phyloP scores from a whole-genome alignment of 1,284 basidiomycete genomes.

The Cutaneotrichosporon sp. region DNA sequence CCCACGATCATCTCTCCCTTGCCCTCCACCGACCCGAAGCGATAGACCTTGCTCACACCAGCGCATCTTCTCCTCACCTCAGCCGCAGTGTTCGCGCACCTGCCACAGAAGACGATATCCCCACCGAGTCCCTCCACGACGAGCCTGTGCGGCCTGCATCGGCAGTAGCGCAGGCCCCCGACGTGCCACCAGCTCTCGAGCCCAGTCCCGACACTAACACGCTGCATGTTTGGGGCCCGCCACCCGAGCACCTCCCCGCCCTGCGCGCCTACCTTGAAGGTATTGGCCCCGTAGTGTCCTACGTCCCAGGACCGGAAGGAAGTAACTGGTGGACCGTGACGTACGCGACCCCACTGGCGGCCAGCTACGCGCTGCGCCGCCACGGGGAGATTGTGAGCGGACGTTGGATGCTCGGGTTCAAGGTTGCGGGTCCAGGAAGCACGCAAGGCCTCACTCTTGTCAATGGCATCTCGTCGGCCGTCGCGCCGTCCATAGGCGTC shows the following conservation, averaged over 20 bases:
- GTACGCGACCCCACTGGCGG: slow-evolving; percentile 34
- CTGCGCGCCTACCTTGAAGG: slow-evolving; percentile 39
- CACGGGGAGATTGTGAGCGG: slow-evolving; percentile 48
- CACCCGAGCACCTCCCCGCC: slow-evolving; percentile 31
- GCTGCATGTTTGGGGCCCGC: slow-evolving; percentile 48
- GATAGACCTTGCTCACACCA: slow-evolving; percentile 3
- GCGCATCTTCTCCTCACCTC: slow-evolving; percentile 24
- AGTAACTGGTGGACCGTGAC: slow-evolving; percentile 46
- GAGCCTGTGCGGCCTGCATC: slow-evolving; percentile 15
- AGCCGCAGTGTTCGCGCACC: slow-evolving; percentile 9
- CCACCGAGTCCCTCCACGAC: slow-evolving; percentile 32
- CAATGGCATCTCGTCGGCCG: slow-evolving; percentile 16
- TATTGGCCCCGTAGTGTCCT: slow-evolving; percentile 38
- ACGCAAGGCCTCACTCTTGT: slow-evolving; percentile 33
- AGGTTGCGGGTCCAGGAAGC: slow-evolving; percentile 33
- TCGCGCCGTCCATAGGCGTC: slow-evolving; percentile 11
- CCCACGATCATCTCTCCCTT: neutral
- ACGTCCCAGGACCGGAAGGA: slow-evolving; percentile 41
- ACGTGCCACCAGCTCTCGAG: slow-evolving; percentile 36
- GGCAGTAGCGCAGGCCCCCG: slow-evolving; percentile 7
- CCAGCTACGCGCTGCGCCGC: slow-evolving; percentile 39
- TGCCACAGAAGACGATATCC: slow-evolving; percentile 30
- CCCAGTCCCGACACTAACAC: slow-evolving; percentile 35
- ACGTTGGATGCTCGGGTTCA: slow-evolving; percentile 47
- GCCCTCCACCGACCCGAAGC: neutral